These are phyloP conservation scores for Puccinia polysora DNA, from an alignment of 1,284 basidiomycete species.

Conservation along the genomic window DNA sequence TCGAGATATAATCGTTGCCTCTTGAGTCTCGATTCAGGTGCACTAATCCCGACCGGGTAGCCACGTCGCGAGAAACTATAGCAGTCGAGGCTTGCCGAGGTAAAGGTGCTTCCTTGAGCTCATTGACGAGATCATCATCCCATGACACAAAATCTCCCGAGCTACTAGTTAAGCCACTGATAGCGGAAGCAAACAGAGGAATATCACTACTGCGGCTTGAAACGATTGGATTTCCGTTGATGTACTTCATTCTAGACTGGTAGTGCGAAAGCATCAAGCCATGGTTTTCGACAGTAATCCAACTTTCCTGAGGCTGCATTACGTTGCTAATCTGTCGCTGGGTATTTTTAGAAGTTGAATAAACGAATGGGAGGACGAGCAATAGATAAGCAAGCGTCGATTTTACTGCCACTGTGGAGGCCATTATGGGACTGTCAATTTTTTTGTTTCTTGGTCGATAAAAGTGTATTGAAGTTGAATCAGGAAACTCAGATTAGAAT, in stretches of 20 bases:
- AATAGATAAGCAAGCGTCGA: too few species aligned
- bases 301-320: too few species aligned
- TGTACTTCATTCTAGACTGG: not conserved
- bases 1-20: constrained; percentile 5
- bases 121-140: not conserved
- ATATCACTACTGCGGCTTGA: not conserved
- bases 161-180: constrained; percentile 11
- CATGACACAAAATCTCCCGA: not conserved
- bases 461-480: too few species aligned
- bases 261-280: constrained; percentile 26
- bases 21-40: constrained; percentile 10
- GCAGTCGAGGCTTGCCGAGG: not conserved
- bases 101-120: constrained; percentile 7
- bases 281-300: constrained; percentile 24
- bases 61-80: constrained; percentile 3
- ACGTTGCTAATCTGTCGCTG: too few species aligned
- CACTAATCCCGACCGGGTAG: constrained; percentile 5
- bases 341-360: too few species aligned
- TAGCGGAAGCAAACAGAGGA: constrained; percentile 5
- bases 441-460: too few species aligned
- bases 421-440: too few species aligned
- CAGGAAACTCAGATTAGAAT: too few species aligned
- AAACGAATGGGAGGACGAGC: too few species aligned
- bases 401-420: too few species aligned
- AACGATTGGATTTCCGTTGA: not conserved